Evolutionary conservation across 2,329 filamentous ascomycete genomes (phyloP).

Genomic region (Pseudogymnoascus sp.): DNA sequence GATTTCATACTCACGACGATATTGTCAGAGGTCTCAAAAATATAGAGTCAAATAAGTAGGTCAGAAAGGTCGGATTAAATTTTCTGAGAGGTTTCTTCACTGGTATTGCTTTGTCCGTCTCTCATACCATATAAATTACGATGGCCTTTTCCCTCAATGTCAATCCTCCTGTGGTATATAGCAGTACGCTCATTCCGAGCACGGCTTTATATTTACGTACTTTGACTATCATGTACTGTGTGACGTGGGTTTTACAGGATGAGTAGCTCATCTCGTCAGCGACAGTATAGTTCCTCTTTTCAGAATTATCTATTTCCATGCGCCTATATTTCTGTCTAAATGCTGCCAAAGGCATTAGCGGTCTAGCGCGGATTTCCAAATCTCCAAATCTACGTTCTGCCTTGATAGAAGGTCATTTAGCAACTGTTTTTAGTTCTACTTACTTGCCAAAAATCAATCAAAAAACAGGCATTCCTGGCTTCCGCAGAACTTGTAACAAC

Average conservation of each 20-base stretch:
- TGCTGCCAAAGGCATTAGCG: conserved; percentile 2
- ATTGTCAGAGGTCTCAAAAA: neutral
- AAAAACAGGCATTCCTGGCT: neutral
- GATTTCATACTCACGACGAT: neutral
- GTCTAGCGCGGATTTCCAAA: neutral
- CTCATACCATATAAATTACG: neutral
- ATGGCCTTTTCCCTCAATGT: neutral
- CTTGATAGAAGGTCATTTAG: neutral
- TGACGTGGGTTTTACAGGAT: neutral
- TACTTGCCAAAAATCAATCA: neutral
- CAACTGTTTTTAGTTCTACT: neutral
- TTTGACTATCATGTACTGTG: neutral
- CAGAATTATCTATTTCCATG: neutral
- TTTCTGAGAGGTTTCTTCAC: no score
- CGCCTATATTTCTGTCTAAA: neutral
- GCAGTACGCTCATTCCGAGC: neutral
- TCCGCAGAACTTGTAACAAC: neutral
- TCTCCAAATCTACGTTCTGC: neutral
- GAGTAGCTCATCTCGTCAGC: neutral
- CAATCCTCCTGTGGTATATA: neutral
- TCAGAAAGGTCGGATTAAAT: neutral
- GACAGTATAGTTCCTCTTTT: neutral
- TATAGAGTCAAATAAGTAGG: neutral
- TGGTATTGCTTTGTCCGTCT: neutral
- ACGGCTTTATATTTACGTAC: neutral